These are phyloP conservation scores for Aspergillus piperis DNA, from an alignment of 2,329 filamentous ascomycete species.

Conservation along the genomic window DNA sequence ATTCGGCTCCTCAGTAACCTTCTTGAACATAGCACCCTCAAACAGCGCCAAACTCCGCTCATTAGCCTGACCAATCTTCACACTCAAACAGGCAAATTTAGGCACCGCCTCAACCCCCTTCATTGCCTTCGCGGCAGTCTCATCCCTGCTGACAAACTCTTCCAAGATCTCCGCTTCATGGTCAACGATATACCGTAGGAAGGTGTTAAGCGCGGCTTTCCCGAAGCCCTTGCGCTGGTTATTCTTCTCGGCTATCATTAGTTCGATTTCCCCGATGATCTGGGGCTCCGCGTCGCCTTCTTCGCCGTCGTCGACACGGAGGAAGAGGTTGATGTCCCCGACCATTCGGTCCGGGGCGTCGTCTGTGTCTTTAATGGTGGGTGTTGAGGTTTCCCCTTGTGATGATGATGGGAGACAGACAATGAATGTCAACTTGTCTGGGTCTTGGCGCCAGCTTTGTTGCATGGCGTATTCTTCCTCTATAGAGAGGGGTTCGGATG, in stretches of 20 bases:
- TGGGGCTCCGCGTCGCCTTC: conserved; percentile 37
- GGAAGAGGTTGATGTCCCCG: conserved; percentile 80
- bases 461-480: conserved; percentile 90
- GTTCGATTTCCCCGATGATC: conserved; percentile 72
- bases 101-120: neutral
- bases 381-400: neutral
- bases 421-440: conserved; percentile 92
- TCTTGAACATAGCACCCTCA: conserved; percentile 60
- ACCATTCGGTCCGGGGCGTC: conserved; percentile 64
- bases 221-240: conserved; percentile 67
- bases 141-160: conserved; percentile 51
- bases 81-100: conserved; percentile 52
- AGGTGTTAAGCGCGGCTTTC: conserved; percentile 62
- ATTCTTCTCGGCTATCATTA: conserved; percentile 72
- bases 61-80: conserved; percentile 64
- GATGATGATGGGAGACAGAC: conserved; percentile 59
- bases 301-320: conserved; percentile 61
- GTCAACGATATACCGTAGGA: conserved; percentile 67
- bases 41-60: conserved; percentile 60
- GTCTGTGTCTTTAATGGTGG: conserved; percentile 35
- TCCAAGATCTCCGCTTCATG: conserved; percentile 57
- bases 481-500: conserved; percentile 79
- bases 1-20: conserved; percentile 54
- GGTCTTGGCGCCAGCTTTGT: conserved; percentile 75
- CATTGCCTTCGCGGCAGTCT: conserved; percentile 14